Conservation (phyloP, 2,329 filamentous ascomycete genomes). For the Trichoderma sp. region DNA sequence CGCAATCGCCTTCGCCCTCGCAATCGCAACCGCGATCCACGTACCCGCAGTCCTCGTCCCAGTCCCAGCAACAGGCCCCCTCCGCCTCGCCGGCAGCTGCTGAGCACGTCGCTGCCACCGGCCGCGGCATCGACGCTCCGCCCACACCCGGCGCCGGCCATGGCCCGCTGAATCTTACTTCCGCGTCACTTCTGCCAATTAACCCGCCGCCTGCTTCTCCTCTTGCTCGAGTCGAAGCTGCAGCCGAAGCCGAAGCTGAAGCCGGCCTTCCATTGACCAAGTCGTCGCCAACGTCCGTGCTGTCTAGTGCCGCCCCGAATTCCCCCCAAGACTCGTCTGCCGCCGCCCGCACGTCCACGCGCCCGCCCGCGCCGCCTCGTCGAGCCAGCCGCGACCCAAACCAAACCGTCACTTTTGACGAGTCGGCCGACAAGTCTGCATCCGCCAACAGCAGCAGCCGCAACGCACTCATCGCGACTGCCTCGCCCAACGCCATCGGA, state of each 20-base stretch:
- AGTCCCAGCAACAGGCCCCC: background rate
- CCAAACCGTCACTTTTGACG: slow-evolving; percentile 2
- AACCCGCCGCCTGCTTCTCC: background rate
- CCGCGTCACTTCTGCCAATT: background rate
- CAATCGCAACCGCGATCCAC: background rate
- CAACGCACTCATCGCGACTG: background rate
- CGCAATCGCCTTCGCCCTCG: background rate
- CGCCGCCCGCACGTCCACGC: slow-evolving; percentile 1
- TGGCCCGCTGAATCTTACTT: slow-evolving; percentile 10
- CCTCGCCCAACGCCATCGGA: background rate
- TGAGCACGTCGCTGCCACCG: background rate
- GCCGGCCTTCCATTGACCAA: background rate
- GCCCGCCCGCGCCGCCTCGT: slow-evolving; percentile 27
- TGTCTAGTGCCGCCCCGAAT: slow-evolving; percentile 26
- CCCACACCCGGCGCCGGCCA: slow-evolving; percentile 1
- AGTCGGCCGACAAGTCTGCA: background rate
- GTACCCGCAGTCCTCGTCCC: background rate
- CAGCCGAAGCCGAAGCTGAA: background rate
- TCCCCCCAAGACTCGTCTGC: background rate
- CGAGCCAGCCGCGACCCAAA: slow-evolving; percentile 18
- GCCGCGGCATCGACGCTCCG: slow-evolving; percentile 12
- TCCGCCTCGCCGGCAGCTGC: background rate
- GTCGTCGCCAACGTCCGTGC: background rate
- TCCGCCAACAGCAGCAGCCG: background rate
- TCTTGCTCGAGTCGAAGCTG: background rate